These are phyloP conservation scores for Crucihimalaya himalaica DNA, from an alignment of 345 rosid genomes.

Conservation along the genomic window DNA sequence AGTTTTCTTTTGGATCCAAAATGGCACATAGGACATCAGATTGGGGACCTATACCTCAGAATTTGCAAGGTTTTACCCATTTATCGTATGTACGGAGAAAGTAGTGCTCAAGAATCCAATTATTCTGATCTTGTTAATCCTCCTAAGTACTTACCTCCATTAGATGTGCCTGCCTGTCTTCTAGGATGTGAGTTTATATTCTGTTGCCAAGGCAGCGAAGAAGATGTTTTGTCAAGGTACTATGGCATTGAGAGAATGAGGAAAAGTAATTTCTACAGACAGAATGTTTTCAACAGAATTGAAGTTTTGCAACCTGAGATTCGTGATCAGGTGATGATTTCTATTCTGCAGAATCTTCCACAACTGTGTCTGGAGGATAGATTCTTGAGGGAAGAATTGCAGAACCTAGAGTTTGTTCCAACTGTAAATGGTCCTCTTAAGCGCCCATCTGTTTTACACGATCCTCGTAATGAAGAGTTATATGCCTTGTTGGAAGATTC, in stretches of 20 bases:
- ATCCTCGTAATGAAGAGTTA: constrained; percentile 89
- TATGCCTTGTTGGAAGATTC: constrained; percentile 80
- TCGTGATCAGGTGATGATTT: constrained; percentile 74
- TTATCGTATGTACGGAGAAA: constrained; percentile 60
- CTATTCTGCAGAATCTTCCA: constrained; percentile 76
- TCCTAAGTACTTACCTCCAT: constrained; percentile 74
- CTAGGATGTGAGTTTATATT: constrained; percentile 69
- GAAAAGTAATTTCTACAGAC: constrained; percentile 72
- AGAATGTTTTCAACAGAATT: constrained; percentile 62
- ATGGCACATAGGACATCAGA: constrained; percentile 67
- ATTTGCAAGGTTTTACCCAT: constrained; percentile 75
- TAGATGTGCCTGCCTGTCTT: constrained; percentile 62
- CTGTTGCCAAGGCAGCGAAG: constrained; percentile 59
- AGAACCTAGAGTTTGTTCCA: constrained; percentile 83
- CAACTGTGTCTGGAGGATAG: constrained; percentile 81
- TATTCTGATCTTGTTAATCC: constrained; percentile 80
- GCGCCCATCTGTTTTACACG: constrained; percentile 70
- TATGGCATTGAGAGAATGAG: constrained; percentile 80
- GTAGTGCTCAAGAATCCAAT: constrained; percentile 47
- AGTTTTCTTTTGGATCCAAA: constrained; percentile 73
- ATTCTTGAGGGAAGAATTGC: constrained; percentile 63
- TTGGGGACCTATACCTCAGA: constrained; percentile 53
- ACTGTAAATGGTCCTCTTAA: constrained; percentile 59
- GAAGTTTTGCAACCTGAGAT: constrained; percentile 69
- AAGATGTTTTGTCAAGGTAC: constrained; percentile 64